These are phyloP conservation scores for Yamadazyma trypodendri DNA, from an alignment of 1,139 yeast genomes.

Conservation along the genomic window DNA sequence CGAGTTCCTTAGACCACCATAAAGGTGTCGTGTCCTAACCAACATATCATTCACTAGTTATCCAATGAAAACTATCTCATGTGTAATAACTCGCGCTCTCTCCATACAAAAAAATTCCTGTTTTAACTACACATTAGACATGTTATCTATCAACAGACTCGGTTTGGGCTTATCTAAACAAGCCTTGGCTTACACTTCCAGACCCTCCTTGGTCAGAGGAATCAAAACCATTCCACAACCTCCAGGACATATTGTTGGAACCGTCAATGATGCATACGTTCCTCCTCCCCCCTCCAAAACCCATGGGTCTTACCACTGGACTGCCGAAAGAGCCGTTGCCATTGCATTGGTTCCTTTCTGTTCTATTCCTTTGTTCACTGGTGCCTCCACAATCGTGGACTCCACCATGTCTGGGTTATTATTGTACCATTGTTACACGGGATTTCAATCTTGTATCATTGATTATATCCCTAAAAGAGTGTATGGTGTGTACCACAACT, in stretches of 20 bases:
- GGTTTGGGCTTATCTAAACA: constrained; percentile 10
- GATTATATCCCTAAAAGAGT: constrained; percentile 88
- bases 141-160: constrained; percentile 11
- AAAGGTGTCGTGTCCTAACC: background rate
- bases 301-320: constrained; percentile 91
- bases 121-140: background rate
- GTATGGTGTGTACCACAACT: constrained; percentile 68
- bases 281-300: constrained; percentile 58
- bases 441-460: constrained; percentile 80
- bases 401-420: constrained; percentile 62
- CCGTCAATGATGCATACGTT: constrained; percentile 77
- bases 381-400: constrained; percentile 71
- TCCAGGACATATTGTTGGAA: constrained; percentile 67
- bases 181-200: constrained; percentile 7
- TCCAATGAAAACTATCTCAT: constrained; percentile 13
- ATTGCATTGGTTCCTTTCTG: constrained; percentile 73
- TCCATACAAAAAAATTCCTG: constrained; percentile 2
- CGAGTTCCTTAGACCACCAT: too few relatives aligned
- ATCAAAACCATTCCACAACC: constrained; percentile 55
- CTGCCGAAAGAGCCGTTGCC: constrained; percentile 70
- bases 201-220: constrained; percentile 25
- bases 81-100: constrained; percentile 10
- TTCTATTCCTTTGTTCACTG: constrained; percentile 68
- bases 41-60: background rate
- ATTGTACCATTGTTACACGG: constrained; percentile 74